These are phyloP conservation scores for Halophytophthora batemanensis DNA, from an alignment of 352 stramenopile genomes.

Conservation along the genomic window DNA sequence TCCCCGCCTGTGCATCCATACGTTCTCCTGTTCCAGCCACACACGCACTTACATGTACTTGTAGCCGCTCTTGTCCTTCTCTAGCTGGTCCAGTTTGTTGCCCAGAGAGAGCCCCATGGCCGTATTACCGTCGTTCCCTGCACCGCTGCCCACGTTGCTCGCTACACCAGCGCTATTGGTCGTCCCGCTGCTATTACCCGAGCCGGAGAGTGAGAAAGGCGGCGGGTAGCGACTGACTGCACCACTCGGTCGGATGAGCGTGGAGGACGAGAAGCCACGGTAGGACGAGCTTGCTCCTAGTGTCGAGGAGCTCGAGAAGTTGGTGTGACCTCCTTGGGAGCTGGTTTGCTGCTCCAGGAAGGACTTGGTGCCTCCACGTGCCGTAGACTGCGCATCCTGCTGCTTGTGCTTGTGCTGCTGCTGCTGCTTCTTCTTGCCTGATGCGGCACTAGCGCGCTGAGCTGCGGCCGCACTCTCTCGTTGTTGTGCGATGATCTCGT, in stretches of 20 bases:
- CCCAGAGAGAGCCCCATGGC: slow-evolving; percentile 38
- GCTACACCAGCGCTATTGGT: slow-evolving; percentile 5
- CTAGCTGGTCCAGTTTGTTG: slow-evolving; percentile 73
- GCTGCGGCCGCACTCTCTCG: slow-evolving; percentile 21
- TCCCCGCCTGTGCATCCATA: too few species aligned
- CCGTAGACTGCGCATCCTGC: slow-evolving; percentile 12
- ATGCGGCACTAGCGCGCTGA: slow-evolving; percentile 20
- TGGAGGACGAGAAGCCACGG: slow-evolving; percentile 30
- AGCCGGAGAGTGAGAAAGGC: slow-evolving; percentile 36
- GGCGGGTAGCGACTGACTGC: slow-evolving; percentile 24
- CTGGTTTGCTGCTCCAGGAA: slow-evolving; percentile 28
- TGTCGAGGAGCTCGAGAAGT: slow-evolving; percentile 32
- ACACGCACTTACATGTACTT: slow-evolving; percentile 42
- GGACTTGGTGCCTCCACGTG: slow-evolving; percentile 21
- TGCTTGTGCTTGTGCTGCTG: slow-evolving; percentile 23
- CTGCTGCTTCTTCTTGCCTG: slow-evolving; percentile 31
- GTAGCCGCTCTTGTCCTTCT: slow-evolving; percentile 58
- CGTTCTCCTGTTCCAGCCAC: too few species aligned
- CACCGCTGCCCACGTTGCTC: slow-evolving; percentile 17
- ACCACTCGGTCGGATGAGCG: slow-evolving; percentile 25
- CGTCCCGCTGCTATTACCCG: slow-evolving; percentile 24
- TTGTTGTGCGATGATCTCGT: slow-evolving; percentile 36
- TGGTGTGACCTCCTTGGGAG: slow-evolving; percentile 14
- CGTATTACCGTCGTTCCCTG: not conserved
- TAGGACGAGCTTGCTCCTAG: slow-evolving; percentile 28